Evolutionary conservation across 83 land plant species (phyloP).

Genomic region (Thuja plicata): DNA sequence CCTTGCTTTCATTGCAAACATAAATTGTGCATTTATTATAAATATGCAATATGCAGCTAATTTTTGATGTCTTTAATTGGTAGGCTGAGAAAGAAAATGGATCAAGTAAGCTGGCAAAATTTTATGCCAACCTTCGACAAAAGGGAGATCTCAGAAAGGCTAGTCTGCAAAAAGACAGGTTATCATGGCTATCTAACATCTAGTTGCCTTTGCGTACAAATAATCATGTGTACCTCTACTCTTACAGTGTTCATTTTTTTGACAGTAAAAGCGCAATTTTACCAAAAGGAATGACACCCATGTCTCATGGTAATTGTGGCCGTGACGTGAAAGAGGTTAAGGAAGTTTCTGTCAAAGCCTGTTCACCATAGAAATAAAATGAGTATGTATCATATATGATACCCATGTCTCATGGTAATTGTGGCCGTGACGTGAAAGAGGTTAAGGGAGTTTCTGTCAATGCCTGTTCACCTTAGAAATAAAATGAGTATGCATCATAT

Average conservation of each 20-base stretch:
- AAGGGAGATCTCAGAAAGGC: conserved; percentile 3
- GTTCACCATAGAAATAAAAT: neutral
- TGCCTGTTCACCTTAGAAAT: neutral
- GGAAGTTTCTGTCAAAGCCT: neutral
- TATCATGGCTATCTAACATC: neutral
- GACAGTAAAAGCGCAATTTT: neutral
- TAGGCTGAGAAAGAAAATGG: conserved; percentile 13
- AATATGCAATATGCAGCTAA: neutral
- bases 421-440: neutral
- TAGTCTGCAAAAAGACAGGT: conserved; percentile 13
- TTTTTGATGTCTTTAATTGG: neutral
- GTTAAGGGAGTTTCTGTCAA: neutral
- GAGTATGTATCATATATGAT: neutral
- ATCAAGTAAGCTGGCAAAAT: conserved; percentile 7
- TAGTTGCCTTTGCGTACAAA: neutral
- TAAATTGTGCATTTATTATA: neutral
- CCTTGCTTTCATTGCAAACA: neutral
- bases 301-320: neutral
- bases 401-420: neutral
- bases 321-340: neutral
- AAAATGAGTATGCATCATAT: conserved; percentile 4
- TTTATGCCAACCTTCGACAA: conserved; percentile 9
- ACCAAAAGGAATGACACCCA: neutral
- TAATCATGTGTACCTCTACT: neutral
- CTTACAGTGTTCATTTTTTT: neutral